Percentiles rank a stretch among this genome's conserved stretches.
These are phyloP conservation scores for Iberis pinnata DNA, from an alignment of 345 rosid genomes.

Conservation along the genomic window DNA sequence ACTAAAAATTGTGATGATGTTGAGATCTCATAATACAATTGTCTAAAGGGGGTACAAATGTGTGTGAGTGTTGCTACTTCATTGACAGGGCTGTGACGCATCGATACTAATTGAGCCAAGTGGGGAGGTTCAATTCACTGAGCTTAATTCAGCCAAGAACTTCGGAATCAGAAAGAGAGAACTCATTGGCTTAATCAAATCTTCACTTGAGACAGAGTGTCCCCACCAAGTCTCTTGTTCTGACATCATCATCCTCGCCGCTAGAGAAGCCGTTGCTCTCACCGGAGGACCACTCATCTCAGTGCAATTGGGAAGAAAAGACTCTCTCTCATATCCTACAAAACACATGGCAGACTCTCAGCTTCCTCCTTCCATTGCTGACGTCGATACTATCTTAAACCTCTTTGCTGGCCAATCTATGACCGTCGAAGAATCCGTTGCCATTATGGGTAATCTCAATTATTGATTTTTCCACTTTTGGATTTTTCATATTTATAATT, in stretches of 20 bases:
- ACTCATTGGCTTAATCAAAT: conserved; percentile 29
- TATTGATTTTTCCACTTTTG: neutral
- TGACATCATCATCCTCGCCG: conserved; percentile 40
- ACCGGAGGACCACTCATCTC: conserved; percentile 34
- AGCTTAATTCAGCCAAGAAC: conserved; percentile 36
- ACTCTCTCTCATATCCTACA: conserved; percentile 24
- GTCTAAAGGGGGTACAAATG: too few species aligned
- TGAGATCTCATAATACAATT: too few species aligned
- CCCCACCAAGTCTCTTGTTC: conserved; percentile 42
- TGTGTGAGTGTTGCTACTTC: too few species aligned
- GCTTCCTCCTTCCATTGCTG: conserved; percentile 37
- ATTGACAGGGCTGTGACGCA: conserved; percentile 41
- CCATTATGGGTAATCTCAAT: conserved; percentile 34
- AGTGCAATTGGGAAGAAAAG: conserved; percentile 38
- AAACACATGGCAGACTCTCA: conserved; percentile 33
- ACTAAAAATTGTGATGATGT: too few species aligned
- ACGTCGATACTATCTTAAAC: conserved; percentile 31
- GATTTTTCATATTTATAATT: too few species aligned
- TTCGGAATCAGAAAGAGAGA: conserved; percentile 42
- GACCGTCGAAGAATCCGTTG: conserved; percentile 40
- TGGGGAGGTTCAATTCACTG: conserved; percentile 22
- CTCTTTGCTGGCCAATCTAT: conserved; percentile 30
- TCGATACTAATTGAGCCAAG: conserved; percentile 36
- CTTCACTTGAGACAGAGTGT: conserved; percentile 35
- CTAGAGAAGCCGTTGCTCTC: conserved; percentile 38